Conservation (phyloP, 345 rosid species). For the Salix dunnii region DNA sequence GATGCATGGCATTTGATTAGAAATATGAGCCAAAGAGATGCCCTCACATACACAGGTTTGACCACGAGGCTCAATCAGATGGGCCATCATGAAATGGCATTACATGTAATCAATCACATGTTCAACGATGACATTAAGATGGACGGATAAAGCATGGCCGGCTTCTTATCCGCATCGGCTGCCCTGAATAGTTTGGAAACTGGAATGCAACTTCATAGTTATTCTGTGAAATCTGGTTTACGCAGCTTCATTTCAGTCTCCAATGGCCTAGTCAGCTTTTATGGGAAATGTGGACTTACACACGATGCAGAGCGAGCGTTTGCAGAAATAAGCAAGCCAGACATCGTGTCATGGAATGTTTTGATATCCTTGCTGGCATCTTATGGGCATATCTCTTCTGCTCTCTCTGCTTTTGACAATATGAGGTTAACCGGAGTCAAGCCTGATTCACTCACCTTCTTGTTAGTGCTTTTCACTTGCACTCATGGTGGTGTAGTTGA, state of each 20-base stretch:
- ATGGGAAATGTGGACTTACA: constrained; percentile 49
- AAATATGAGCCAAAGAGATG: constrained; percentile 48
- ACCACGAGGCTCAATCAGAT: constrained; percentile 59
- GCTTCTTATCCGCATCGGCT: constrained; percentile 64
- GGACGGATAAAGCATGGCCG: constrained; percentile 54
- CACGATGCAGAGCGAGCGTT: constrained; percentile 42
- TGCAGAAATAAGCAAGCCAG: constrained; percentile 45
- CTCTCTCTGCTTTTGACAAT: constrained; percentile 62
- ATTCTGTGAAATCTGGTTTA: constrained; percentile 54
- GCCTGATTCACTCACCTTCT: constrained; percentile 54
- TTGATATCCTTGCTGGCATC: constrained; percentile 59
- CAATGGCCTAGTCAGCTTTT: constrained; percentile 52
- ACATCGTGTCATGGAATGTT: constrained; percentile 64
- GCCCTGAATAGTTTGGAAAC: constrained; percentile 39
- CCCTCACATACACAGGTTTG: constrained; percentile 56
- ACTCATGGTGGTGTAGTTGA: constrained; percentile 46
- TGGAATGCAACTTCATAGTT: constrained; percentile 66
- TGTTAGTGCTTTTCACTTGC: constrained; percentile 51
- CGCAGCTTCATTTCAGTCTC: constrained; percentile 37
- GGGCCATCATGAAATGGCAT: constrained; percentile 44
- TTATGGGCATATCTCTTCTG: constrained; percentile 42
- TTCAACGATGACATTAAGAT: constrained; percentile 37
- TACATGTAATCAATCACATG: constrained; percentile 41
- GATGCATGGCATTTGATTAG: constrained; percentile 45
- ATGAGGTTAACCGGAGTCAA: constrained; percentile 55